Evolutionary conservation across 2,329 filamentous ascomycete genomes (phyloP), one percentile per base, ranked within the genome.

Genomic region (Sordariomycetes sp.): DNA sequence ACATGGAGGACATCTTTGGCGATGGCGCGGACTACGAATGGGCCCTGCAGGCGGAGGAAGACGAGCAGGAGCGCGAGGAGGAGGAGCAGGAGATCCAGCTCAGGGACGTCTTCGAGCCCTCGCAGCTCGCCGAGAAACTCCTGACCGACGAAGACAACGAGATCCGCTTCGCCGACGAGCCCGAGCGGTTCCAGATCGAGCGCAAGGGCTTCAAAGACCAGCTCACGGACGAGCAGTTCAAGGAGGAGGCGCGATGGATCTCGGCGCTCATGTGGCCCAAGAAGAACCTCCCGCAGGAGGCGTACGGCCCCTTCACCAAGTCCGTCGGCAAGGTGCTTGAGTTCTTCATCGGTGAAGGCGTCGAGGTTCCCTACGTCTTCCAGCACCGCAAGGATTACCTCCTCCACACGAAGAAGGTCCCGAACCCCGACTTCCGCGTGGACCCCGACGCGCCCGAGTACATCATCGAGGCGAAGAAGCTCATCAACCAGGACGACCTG

Each of bases 341-440:
- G 65, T 96, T 97, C 67, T 90, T 99, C 71, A 89, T 96, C 55
- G 84, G 92, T 3, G 91, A 97, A 62, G 89, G 95, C 63, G 90
- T 92, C 64, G 94, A 99, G 70, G 90, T 96, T 1, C 92, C 94
- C 0, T 99, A 96, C 69, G 94, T 99, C 63, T 96, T 96, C 70
- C 92, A 96, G 69, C 94, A 99, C 67, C 89, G 94, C 60, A 96
- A 96, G 70, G 94, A 99, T 69, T 99, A 97, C 67, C 80, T 99
- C 51, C 95, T 99, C 58, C 90, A 97, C 65, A 87, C 88, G 25
- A 86, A 85, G 62, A 90, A 89, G 66, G 78, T 80, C 7, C 73
- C 77, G 57, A 78, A 84, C 74, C 68, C 84, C 66, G 70, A 77
- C 32, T 68, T 82, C 61, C 77, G 79, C 17, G 78, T 85, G 58